These are phyloP conservation scores for Phyllosticta citriasiana DNA, from an alignment of 2,329 filamentous ascomycete species.

Conservation along the genomic window DNA sequence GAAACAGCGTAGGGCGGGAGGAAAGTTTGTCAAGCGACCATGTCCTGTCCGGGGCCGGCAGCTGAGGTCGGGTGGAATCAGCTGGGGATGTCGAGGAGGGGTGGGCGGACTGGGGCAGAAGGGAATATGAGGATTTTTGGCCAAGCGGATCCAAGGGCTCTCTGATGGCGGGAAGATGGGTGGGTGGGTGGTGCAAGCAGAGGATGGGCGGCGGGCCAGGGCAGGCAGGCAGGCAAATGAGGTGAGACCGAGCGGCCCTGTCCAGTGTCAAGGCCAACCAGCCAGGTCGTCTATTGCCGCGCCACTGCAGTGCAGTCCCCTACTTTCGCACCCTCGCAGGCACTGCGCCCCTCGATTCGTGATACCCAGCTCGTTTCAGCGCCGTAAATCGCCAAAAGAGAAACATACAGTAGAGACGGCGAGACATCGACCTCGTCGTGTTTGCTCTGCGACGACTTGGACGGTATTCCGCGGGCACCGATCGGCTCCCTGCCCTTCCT, in stretches of 20 bases:
- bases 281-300: too few species aligned
- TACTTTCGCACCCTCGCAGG: background rate
- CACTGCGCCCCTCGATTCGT: background rate
- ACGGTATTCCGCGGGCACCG: too few species aligned
- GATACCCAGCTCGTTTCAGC: background rate
- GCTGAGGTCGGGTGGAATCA: background rate
- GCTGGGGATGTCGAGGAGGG: background rate
- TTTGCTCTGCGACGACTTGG: too few species aligned
- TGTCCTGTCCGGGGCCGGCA: background rate
- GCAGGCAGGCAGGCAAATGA: background rate
- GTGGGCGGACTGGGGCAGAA: background rate
- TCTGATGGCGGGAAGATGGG: background rate
- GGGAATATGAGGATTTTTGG: background rate
- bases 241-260: background rate
- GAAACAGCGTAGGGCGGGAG: background rate
- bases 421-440: too few species aligned
- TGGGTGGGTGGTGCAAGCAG: background rate
- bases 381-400: background rate
- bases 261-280: conserved; percentile 5
- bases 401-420: background rate
- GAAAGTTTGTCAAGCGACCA: conserved; percentile 4
- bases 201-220: background rate
- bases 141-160: background rate
- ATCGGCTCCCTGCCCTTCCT: too few species aligned
- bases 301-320: background rate